Percentiles rank a stretch among this genome's conserved stretches.
These are phyloP conservation scores for Solanum piurae DNA, from an alignment of 257 asterid species.

Conservation along the genomic window DNA sequence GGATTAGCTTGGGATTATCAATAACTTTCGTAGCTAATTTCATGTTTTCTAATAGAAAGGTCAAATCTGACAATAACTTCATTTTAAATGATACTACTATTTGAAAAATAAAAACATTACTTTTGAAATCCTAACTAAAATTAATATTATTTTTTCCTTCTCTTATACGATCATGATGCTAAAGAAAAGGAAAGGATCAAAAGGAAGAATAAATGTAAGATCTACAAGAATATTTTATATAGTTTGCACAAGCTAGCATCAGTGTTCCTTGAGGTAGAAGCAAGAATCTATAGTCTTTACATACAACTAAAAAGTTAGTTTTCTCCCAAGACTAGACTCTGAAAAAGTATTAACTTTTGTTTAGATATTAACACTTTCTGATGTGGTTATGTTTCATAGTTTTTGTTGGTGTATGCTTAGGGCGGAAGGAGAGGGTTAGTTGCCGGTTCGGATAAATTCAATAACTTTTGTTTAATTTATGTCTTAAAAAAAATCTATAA, in stretches of 20 bases:
- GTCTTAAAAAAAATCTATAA: background rate
- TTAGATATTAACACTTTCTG: background rate
- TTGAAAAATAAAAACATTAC: background rate
- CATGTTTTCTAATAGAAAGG: background rate
- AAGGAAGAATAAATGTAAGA: background rate
- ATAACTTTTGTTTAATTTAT: background rate
- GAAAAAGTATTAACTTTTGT: background rate
- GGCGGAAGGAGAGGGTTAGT: background rate
- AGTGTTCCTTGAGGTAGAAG: background rate
- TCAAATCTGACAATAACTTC: background rate
- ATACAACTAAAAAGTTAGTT: background rate
- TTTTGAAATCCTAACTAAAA: no score
- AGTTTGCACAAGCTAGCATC: conserved; percentile 1
- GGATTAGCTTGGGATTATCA: background rate
- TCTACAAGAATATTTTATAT: background rate
- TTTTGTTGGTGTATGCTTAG: background rate
- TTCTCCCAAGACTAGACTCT: background rate
- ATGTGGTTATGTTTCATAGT: background rate
- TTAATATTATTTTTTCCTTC: no score
- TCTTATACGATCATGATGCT: background rate
- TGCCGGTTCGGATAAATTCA: fast-evolving
- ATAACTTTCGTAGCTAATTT: background rate
- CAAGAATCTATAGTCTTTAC: background rate
- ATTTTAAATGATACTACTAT: background rate
- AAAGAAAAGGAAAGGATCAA: background rate